Base-by-base conservation (phyloP, 2,329 filamentous ascomycete genomes). In the Blastomyces gilchristii region DNA sequence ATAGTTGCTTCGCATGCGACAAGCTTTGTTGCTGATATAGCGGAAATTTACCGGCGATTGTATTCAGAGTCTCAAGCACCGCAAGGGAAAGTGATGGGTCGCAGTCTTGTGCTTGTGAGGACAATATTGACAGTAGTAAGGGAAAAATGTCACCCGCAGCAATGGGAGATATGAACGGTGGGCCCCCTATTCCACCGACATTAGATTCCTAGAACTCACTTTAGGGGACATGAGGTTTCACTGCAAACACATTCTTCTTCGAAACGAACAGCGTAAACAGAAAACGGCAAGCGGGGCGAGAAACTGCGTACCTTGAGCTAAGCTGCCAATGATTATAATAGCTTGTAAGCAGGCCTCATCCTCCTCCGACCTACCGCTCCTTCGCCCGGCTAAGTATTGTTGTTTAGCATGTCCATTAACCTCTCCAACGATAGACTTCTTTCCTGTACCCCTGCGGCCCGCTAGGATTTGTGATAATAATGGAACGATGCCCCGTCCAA, bases 291-390 rank as follows among this genome's bases (percentile, higher is more conserved):
- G 8, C 28, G n/a, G 31, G 31, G n/a, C 28, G 18, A 59, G 14
- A 47, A 52, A 18, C 41, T 61, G 68, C 81, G 70, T 81, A 91
- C 92, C 91, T 76, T 89, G 87, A 63, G 91, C 90, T 71, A 97
- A 84, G 74, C 90, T 94, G 57, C 88, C 87, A 45, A 96, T 79
- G n/a, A 97, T 83, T 67, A 95, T 86, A 49, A 92, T 83, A n/a
- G 89, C 88, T 73, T 96, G 90, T 63, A 94, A 79, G 67, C 85
- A 84, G 58, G 87, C 81, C 54, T 84, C 81, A 63, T 92, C 87
- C 64, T 89, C 85, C 12, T 86, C 83, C 2, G 80, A 81, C 54
- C 64, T 57, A 62, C 63, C 28, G 12, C 65, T 89, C 85, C 14
- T 86, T 82, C 4, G 80, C 81, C 67, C 86, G 72, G 3, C 73